Percentiles rank a stretch among this genome's conserved stretches.
Evolutionary conservation across 1,284 basidiomycete species (phyloP).

Genomic region (Wallemia mellicola): DNA sequence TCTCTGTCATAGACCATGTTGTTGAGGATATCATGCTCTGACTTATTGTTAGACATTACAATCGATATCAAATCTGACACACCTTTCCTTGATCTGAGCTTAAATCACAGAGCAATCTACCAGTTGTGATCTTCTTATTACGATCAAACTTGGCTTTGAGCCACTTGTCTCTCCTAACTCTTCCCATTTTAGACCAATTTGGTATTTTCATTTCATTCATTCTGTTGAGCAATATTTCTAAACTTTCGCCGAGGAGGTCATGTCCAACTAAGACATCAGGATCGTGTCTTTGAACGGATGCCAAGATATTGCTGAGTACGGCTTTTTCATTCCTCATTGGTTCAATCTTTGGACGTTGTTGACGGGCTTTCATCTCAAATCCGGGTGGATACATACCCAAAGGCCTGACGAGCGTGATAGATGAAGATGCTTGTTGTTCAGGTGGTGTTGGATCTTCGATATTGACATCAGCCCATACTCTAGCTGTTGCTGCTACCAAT

Average conservation of each 20-base stretch:
- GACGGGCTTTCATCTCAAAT: slow-evolving; percentile 39
- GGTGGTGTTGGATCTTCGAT: slow-evolving; percentile 72
- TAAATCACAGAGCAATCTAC: slow-evolving; percentile 69
- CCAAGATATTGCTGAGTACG: slow-evolving; percentile 51
- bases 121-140: slow-evolving; percentile 55
- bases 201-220: slow-evolving; percentile 70
- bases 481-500: slow-evolving; percentile 51
- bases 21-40: slow-evolving; percentile 79
- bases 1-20: slow-evolving; percentile 93
- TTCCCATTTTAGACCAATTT: slow-evolving; percentile 75
- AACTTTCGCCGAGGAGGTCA: slow-evolving; percentile 68
- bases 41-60: no score
- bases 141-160: slow-evolving; percentile 44
- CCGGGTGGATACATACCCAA: slow-evolving; percentile 53
- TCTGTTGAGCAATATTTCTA: slow-evolving; percentile 71
- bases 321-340: slow-evolving; percentile 56
- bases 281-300: slow-evolving; percentile 54
- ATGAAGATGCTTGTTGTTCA: slow-evolving; percentile 47
- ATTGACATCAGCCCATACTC: slow-evolving; percentile 62
- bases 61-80: slow-evolving; percentile 7
- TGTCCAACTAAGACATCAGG: slow-evolving; percentile 88
- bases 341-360: slow-evolving; percentile 37
- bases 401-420: slow-evolving; percentile 73
- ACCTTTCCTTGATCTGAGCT: slow-evolving; percentile 83
- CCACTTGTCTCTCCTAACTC: slow-evolving; percentile 63